Percentiles rank a stretch among this genome's conserved stretches.
Conservation (phyloP, 257 asterid genomes). For the Mitragyna speciosa region DNA sequence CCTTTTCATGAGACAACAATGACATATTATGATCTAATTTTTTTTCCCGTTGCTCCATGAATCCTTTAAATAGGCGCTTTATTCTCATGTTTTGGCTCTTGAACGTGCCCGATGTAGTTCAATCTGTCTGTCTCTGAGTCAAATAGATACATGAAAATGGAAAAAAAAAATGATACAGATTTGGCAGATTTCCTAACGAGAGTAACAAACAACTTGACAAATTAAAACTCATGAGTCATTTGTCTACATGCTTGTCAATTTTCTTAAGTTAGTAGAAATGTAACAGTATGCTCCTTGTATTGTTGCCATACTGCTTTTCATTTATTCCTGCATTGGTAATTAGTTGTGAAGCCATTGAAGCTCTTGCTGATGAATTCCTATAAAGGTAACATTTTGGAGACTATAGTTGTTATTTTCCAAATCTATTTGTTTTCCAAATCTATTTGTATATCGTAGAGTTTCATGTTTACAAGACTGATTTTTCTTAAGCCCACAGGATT, state of each 20-base stretch:
- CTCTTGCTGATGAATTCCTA: neutral
- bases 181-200: neutral
- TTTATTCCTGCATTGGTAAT: neutral
- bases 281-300: neutral
- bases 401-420: neutral
- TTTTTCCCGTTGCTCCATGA: neutral
- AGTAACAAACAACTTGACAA: neutral
- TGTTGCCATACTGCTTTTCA: neutral
- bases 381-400: neutral
- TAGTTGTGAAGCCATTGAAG: neutral
- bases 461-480: neutral
- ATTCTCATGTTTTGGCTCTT: neutral
- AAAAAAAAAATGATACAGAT: neutral
- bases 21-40: neutral
- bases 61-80: neutral
- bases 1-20: slow-evolving; percentile 2
- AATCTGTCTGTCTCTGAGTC: neutral
- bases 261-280: neutral
- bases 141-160: neutral
- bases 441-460: neutral
- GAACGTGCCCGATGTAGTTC: neutral
- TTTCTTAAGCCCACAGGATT: neutral
- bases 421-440: neutral
- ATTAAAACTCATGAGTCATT: too few relatives aligned
- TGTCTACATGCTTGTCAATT: slow-evolving; percentile 8